phyloP scores from a whole-genome alignment of 2,329 filamentous ascomycete species.

The Dactylonectria estremocensis region DNA sequence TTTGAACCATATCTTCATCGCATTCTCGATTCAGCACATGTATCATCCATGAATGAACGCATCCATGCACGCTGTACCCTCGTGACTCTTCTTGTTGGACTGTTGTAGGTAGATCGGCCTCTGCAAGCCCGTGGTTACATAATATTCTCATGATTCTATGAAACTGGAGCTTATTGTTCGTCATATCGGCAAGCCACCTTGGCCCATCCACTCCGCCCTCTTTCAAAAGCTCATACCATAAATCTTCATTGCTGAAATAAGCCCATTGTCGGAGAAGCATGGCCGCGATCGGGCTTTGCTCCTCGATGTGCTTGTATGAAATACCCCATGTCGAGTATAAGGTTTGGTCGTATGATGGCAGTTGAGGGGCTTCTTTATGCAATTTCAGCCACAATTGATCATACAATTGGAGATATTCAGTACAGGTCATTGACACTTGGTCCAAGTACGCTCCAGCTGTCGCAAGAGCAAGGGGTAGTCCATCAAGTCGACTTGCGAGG shows the following conservation, averaged over 20 bases:
- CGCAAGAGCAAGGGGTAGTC: conserved; percentile 63
- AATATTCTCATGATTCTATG: conserved; percentile 48
- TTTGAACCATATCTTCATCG: conserved; percentile 4
- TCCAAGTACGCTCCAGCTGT: conserved; percentile 61
- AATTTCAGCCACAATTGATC: conserved; percentile 55
- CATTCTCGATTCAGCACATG: conserved; percentile 45
- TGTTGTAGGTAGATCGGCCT: conserved; percentile 38
- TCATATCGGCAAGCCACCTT: conserved; percentile 46
- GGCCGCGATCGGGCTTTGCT: conserved; percentile 42
- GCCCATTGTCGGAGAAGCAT: conserved; percentile 58
- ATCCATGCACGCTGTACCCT: conserved; percentile 53
- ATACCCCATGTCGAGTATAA: conserved; percentile 58
- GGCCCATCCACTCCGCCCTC: conserved; percentile 28
- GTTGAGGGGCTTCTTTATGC: conserved; percentile 47
- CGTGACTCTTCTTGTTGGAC: conserved; percentile 26
- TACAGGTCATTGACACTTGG: conserved; percentile 53
- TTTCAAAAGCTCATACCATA: conserved; percentile 61
- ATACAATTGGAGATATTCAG: conserved; percentile 59
- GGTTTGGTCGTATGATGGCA: conserved; percentile 50
- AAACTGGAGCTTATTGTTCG: conserved; percentile 43
- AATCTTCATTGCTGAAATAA: conserved; percentile 60
- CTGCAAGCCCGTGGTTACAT: conserved; percentile 48
- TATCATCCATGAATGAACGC: conserved; percentile 52
- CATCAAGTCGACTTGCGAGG: conserved; percentile 30
- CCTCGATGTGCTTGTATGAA: conserved; percentile 55